Percentiles rank a stretch among this genome's conserved stretches.
Conservation (phyloP, 352 stramenopile species). For the Phytopythium mirpurense region DNA sequence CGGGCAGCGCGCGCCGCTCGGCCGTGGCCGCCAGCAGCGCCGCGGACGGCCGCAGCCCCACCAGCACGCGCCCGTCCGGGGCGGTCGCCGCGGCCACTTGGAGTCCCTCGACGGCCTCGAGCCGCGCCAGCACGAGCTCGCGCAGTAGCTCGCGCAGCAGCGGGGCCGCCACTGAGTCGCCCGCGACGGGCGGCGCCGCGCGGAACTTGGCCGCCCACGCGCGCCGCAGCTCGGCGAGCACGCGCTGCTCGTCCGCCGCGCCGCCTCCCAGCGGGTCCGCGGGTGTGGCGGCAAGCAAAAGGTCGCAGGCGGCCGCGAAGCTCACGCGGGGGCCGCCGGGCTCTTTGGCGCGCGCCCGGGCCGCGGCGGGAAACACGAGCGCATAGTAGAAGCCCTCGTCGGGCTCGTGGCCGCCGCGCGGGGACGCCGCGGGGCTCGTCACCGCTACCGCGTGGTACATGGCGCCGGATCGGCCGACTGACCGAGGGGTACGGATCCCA, state of each 20-base stretch:
- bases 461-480: no score
- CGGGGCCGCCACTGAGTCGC: slow-evolving; percentile 44
- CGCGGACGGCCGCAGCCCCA: slow-evolving; percentile 48
- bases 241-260: slow-evolving; percentile 29
- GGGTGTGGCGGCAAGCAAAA: slow-evolving; percentile 46
- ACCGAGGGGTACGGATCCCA: no score
- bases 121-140: slow-evolving; percentile 59
- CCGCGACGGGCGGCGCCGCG: slow-evolving; percentile 26
- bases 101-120: slow-evolving; percentile 43
- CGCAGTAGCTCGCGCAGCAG: slow-evolving; percentile 66
- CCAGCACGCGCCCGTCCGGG: slow-evolving; percentile 18
- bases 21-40: slow-evolving; percentile 39
- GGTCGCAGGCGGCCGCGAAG: slow-evolving; percentile 37
- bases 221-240: slow-evolving; percentile 38
- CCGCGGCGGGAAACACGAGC: slow-evolving; percentile 55
- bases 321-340: slow-evolving; percentile 28
- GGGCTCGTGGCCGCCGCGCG: slow-evolving; percentile 23
- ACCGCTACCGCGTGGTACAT: slow-evolving; percentile 53
- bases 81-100: slow-evolving; percentile 3
- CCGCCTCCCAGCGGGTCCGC: slow-evolving; percentile 13
- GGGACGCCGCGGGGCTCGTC: slow-evolving; percentile 36
- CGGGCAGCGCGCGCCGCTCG: slow-evolving; percentile 32
- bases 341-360: neutral
- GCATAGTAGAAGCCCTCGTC: slow-evolving; percentile 53
- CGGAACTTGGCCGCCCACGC: slow-evolving; percentile 72